A percentile compares a stretch with the other conserved stretches of the same genome.
Conservation (phyloP, 768 basidiomycete species). For the Coprinellus micaceus region DNA sequence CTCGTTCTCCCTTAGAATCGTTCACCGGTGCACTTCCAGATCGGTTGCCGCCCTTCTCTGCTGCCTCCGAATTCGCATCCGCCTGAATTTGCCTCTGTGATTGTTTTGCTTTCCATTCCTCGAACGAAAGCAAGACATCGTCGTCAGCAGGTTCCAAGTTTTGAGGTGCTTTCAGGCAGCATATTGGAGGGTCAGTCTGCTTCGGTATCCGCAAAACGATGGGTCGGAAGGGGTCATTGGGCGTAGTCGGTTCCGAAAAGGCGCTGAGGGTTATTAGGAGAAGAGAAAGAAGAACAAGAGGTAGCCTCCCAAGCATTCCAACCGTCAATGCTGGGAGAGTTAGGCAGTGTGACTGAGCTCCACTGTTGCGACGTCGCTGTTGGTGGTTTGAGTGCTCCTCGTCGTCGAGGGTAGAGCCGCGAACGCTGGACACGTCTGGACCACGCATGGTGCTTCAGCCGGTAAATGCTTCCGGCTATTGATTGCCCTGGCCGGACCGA, state of each 20-base stretch:
- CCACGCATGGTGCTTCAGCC: constrained; percentile 3
- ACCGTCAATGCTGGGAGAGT: background rate
- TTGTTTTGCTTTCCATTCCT: constrained; percentile 84
- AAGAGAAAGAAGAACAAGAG: constrained; percentile 32
- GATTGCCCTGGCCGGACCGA: background rate
- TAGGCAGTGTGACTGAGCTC: background rate
- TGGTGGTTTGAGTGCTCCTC: background rate
- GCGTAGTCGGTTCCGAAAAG: constrained; percentile 29
- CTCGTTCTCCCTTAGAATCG: constrained; percentile 8
- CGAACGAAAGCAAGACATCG: constrained; percentile 72
- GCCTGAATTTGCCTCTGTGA: constrained; percentile 30
- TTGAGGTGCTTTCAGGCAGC: constrained; percentile 59
- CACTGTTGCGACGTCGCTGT: background rate
- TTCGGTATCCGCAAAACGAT: constrained; percentile 48
- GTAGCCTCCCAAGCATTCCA: constrained; percentile 18
- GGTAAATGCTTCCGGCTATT: background rate
- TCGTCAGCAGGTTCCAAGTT: constrained; percentile 51
- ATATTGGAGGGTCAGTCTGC: constrained; percentile 55
- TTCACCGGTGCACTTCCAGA: constrained; percentile 2
- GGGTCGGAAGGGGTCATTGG: constrained; percentile 60
- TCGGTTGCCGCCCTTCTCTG: constrained; percentile 19
- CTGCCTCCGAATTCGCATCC: constrained; percentile 25
- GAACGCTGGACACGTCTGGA: constrained; percentile 2
- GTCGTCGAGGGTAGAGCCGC: background rate
- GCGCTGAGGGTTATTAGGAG: constrained; percentile 31